These are phyloP conservation scores for Wallacemonas sp. DNA, from an alignment of 208 protist species.

Conservation along the genomic window DNA sequence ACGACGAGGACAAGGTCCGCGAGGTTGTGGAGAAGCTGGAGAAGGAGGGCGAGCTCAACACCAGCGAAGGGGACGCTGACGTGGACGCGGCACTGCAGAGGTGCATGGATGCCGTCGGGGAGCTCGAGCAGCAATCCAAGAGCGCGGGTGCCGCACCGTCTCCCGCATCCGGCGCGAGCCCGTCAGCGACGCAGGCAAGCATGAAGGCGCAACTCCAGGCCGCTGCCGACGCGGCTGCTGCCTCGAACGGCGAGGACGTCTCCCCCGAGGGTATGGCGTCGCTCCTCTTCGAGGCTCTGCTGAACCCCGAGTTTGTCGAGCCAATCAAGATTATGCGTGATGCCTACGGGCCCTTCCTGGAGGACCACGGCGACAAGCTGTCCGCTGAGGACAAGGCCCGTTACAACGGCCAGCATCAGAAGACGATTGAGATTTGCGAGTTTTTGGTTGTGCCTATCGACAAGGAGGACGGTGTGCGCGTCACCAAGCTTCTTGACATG, in stretches of 20 bases:
- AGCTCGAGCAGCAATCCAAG: slow-evolving; percentile 31
- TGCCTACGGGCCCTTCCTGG: slow-evolving; percentile 59
- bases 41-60: slow-evolving; percentile 24
- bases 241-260: background rate
- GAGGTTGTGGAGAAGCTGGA: slow-evolving; percentile 40
- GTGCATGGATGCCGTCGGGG: slow-evolving; percentile 27
- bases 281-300: slow-evolving; percentile 46
- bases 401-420: slow-evolving; percentile 52
- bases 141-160: background rate
- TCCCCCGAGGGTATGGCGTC: slow-evolving; percentile 34
- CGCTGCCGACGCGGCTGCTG: background rate
- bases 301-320: slow-evolving; percentile 58
- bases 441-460: slow-evolving; percentile 46
- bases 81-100: slow-evolving; percentile 32
- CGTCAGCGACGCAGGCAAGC: background rate
- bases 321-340: slow-evolving; percentile 68
- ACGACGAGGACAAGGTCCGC: slow-evolving; percentile 41
- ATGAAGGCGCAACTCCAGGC: slow-evolving; percentile 6
- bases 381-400: slow-evolving; percentile 44
- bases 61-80: slow-evolving; percentile 23
- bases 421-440: slow-evolving; percentile 57
- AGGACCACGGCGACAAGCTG: slow-evolving; percentile 29
- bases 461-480: slow-evolving; percentile 45
- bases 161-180: background rate
- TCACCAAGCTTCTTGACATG: slow-evolving; percentile 49